Evolutionary conservation across 345 rosid genomes (phyloP).

Genomic region (Syzygium aqueum): DNA sequence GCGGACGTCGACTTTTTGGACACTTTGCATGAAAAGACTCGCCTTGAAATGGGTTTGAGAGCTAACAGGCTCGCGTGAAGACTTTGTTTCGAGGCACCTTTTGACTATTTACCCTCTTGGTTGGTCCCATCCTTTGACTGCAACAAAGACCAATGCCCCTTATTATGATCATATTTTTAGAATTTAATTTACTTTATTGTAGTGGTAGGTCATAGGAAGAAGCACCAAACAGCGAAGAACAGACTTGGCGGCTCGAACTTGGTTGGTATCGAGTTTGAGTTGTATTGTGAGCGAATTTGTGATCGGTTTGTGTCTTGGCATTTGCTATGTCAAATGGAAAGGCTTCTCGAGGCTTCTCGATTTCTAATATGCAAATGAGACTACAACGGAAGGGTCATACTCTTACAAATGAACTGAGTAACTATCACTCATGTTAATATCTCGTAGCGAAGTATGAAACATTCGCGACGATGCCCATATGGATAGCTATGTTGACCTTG

Average conservation of each 20-base stretch:
- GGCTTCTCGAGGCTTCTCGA: background rate
- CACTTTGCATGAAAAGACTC: background rate
- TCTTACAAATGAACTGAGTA: background rate
- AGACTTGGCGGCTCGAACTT: background rate
- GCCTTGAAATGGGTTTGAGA: background rate
- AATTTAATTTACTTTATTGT: background rate
- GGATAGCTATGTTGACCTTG: background rate
- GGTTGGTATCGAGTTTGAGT: no score
- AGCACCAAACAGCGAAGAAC: background rate
- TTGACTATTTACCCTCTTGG: background rate
- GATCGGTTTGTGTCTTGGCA: background rate
- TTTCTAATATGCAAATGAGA: background rate
- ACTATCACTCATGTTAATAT: background rate
- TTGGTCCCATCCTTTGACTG: background rate
- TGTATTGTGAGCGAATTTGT: background rate
- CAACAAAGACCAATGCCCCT: background rate
- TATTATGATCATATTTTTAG: background rate
- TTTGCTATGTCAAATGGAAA: background rate
- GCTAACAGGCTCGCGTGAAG: background rate
- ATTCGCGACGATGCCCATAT: background rate
- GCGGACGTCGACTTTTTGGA: background rate
- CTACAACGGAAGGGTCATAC: accelerated
- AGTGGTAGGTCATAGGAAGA: background rate
- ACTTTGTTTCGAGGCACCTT: background rate
- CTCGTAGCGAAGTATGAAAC: background rate